These are phyloP conservation scores for Colletotrichum theobromicola DNA, from an alignment of 2,329 filamentous ascomycete species.

Conservation along the genomic window DNA sequence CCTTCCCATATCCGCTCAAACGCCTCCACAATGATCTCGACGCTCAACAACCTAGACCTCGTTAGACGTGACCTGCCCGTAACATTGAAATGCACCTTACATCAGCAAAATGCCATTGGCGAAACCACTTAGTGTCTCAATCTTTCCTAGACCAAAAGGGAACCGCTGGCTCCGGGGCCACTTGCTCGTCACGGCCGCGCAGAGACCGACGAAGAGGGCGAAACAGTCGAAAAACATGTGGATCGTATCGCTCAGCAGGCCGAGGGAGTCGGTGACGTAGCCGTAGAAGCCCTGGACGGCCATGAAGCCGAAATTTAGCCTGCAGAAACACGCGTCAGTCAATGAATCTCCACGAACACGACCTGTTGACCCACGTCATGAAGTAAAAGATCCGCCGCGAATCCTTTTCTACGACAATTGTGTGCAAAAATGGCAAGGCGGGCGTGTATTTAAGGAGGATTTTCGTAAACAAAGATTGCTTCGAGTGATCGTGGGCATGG, in stretches of 20 bases:
- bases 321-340: conserved; percentile 39
- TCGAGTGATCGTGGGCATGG: conserved; percentile 37
- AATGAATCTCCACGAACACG: background rate
- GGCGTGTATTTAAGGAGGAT: conserved; percentile 74
- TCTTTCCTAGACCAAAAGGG: conserved; percentile 95
- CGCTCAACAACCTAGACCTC: conserved; percentile 75
- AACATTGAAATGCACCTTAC: conserved; percentile 49
- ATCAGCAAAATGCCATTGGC: conserved; percentile 95
- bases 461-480: conserved; percentile 73
- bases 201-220: conserved; percentile 85
- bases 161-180: conserved; percentile 91
- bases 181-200: conserved; percentile 93
- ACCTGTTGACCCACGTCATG: conserved; percentile 69
- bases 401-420: conserved; percentile 88
- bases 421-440: conserved; percentile 79
- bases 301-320: conserved; percentile 96
- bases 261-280: conserved; percentile 89
- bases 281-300: conserved; percentile 92
- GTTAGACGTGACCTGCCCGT: background rate
- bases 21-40: conserved; percentile 96
- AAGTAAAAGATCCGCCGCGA: conserved; percentile 97
- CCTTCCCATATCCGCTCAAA: conserved; percentile 86
- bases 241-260: conserved; percentile 95
- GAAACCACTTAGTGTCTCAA: conserved; percentile 95
- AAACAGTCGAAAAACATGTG: conserved; percentile 99